These are phyloP conservation scores for Sugiyamaella mastotermitis DNA, from an alignment of 805 yeast genomes.

Conservation along the genomic window DNA sequence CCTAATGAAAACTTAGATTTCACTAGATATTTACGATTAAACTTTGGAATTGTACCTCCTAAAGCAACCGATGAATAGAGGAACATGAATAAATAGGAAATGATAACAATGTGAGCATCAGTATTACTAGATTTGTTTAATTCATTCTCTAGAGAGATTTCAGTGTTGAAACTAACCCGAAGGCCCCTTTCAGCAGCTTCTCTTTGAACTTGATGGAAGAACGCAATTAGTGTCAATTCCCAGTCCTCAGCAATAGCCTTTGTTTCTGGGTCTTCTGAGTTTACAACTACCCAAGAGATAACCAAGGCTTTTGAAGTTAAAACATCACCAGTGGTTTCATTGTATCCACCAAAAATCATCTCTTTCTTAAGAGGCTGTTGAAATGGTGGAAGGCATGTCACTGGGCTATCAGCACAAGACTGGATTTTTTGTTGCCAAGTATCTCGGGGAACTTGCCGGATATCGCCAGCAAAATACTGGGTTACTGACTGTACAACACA, in stretches of 20 bases:
- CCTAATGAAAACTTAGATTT: constrained; percentile 71
- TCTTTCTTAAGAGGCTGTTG: constrained; percentile 82
- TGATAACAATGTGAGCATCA: constrained; percentile 60
- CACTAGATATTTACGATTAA: constrained; percentile 27
- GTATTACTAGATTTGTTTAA: constrained; percentile 75
- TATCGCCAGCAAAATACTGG: constrained; percentile 73
- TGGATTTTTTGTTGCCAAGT: constrained; percentile 53
- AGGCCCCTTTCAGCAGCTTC: constrained; percentile 51
- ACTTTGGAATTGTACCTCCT: constrained; percentile 49
- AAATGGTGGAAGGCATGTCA: constrained; percentile 80
- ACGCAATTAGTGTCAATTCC: constrained; percentile 64
- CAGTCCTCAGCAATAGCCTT: constrained; percentile 44
- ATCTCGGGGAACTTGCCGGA: constrained; percentile 40
- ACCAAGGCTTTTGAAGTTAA: constrained; percentile 66
- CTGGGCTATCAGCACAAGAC: constrained; percentile 73
- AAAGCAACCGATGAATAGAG: constrained; percentile 79
- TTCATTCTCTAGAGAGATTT: constrained; percentile 78
- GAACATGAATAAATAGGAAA: constrained; percentile 84
- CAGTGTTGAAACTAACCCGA: constrained; percentile 70
- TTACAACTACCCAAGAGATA: constrained; percentile 64
- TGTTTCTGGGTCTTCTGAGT: constrained; percentile 39
- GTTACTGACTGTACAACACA: constrained; percentile 87
- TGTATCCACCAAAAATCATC: constrained; percentile 59
- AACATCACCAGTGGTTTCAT: constrained; percentile 32
- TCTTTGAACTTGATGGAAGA: constrained; percentile 37